Base-by-base conservation (phyloP, 2,329 filamentous ascomycete species). In the Geosmithia putterillii region DNA sequence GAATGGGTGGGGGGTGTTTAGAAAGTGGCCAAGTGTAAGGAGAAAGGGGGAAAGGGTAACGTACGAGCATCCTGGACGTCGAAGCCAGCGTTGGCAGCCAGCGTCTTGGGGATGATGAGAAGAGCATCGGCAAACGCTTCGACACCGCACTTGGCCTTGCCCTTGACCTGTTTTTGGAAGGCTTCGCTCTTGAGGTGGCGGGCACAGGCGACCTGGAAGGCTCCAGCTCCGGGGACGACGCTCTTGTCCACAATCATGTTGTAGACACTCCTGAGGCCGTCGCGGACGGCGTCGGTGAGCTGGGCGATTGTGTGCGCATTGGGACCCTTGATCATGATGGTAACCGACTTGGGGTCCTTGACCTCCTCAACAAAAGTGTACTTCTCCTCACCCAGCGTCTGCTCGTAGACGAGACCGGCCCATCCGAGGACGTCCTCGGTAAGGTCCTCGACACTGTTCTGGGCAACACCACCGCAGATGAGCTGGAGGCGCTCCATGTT, bases 211-310 rank as follows among this genome's bases (percentile, higher is more conserved):
- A 98, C 81, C 65, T 98, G 92, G 79, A 95, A 98, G 41, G 92
- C 86, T 54, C 92, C 92, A 45, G 81, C 92, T 46, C 92, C 92
- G 2, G 92, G 92, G 21, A 98, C 87, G 18, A 98, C 92, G 52
- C 85, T 90, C 66, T 83, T 80, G 62, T 98, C 92, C n/a, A 96
- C 90, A 61, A 98, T 96, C 74, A 94, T 95, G 73, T 98, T 98
- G 77, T 95, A 96, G 41, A 96, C 92, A 60, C 87, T 94, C 58
- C 92, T 80, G 52, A 98, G 74, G 48, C 92, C 92, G 60, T 98
- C 92, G 43, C 92, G 80, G 38, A 96, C 92, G 3, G 92, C 92
- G 60, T 98, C 92, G 51, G 88, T 94, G 57, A 98, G 88, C 65
- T 98, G 92, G 14, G 85, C 81, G 56, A 98, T 98, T 48, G 90